A percentile compares a stretch with the other conserved stretches of the same genome.
Conservation (phyloP, 2,329 filamentous ascomycete species). For the Colletotrichum chrysophilum region DNA sequence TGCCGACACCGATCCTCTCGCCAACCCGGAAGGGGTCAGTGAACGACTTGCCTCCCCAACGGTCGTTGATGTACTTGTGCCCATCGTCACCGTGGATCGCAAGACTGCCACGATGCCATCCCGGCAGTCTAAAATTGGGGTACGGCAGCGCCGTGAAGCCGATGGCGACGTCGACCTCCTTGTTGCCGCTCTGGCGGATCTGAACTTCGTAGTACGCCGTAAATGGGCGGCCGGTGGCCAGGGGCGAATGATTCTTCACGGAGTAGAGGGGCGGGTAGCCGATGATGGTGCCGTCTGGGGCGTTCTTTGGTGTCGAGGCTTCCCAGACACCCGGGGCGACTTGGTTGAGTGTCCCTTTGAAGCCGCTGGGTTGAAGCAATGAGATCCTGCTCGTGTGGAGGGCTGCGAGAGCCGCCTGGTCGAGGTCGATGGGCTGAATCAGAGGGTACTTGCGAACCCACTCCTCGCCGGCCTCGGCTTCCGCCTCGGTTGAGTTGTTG, state of each 20-base stretch:
- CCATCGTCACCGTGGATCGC: slow-evolving; percentile 85
- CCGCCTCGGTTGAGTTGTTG: slow-evolving; percentile 70
- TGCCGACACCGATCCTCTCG: slow-evolving; percentile 74
- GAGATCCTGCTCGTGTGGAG: slow-evolving; percentile 58
- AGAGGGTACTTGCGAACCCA: slow-evolving; percentile 72
- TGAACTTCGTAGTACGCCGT: slow-evolving; percentile 78
- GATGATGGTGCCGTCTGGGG: slow-evolving; percentile 68
- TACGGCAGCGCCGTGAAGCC: slow-evolving; percentile 79
- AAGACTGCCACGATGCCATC: slow-evolving; percentile 79
- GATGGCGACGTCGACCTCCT: slow-evolving; percentile 62
- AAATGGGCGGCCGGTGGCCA: slow-evolving; percentile 42
- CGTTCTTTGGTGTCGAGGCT: slow-evolving; percentile 43
- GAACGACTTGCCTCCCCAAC: slow-evolving; percentile 74
- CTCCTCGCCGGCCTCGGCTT: slow-evolving; percentile 66
- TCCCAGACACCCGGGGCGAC: slow-evolving; percentile 58
- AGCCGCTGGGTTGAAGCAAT: slow-evolving; percentile 56
- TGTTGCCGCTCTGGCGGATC: slow-evolving; percentile 49
- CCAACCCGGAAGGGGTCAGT: slow-evolving; percentile 66
- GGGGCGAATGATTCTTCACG: slow-evolving; percentile 62
- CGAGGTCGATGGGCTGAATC: slow-evolving; percentile 55
- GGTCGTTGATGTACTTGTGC: slow-evolving; percentile 76
- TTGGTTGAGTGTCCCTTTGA: slow-evolving; percentile 51
- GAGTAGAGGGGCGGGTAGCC: slow-evolving; percentile 74
- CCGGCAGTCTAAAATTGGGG: slow-evolving; percentile 77
- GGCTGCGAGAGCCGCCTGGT: slow-evolving; percentile 49